Conservation (phyloP, 768 basidiomycete species). For the Boletus reticuloceps region DNA sequence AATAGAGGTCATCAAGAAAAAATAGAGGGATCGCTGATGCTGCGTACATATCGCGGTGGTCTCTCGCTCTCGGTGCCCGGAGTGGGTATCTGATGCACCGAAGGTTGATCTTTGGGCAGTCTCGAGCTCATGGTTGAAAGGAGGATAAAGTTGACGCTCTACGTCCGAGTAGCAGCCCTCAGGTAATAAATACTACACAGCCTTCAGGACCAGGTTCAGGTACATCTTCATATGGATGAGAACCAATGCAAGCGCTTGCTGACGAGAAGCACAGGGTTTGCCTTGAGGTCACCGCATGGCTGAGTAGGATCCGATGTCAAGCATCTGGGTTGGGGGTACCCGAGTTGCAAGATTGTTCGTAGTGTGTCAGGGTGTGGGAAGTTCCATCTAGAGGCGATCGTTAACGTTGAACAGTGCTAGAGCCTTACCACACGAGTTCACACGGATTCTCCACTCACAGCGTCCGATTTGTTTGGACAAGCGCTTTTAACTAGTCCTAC, state of each 20-base stretch:
- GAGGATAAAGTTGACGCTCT: not conserved
- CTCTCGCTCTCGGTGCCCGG: constrained; percentile 33
- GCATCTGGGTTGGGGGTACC: no score
- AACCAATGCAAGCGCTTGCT: not conserved
- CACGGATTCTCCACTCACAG: no score
- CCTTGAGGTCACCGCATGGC: no score
- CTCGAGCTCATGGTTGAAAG: constrained; percentile 7
- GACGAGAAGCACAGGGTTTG: not conserved
- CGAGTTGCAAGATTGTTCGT: no score
- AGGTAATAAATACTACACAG: not conserved
- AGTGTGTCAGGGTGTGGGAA: no score
- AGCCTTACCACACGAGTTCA: no score
- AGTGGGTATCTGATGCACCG: constrained; percentile 49
- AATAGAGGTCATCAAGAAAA: not conserved
- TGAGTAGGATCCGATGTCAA: no score
- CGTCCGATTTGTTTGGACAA: no score
- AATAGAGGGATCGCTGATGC: not conserved
- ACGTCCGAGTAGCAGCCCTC: no score
- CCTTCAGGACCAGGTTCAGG: not conserved
- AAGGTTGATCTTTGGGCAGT: constrained; percentile 39
- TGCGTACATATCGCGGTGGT: constrained; percentile 44
- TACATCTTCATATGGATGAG: not conserved
- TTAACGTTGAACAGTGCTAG: no score
- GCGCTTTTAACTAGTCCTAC: no score
- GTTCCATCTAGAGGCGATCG: no score